Base-by-base conservation (phyloP, 106 monocot genomes). In the Vanilla planifolia region DNA sequence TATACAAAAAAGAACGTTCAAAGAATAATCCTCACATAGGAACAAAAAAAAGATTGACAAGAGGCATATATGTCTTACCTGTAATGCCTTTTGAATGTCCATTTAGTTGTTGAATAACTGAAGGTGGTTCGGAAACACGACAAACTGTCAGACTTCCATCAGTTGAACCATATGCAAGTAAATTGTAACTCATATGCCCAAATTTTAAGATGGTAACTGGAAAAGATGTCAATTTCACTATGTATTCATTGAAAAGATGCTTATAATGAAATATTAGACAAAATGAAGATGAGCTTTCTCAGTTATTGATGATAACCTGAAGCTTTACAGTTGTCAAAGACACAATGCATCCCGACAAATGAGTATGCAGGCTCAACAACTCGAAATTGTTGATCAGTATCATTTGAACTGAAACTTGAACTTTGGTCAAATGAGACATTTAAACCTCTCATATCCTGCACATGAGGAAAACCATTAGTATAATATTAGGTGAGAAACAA, bases 301-400 rank as follows among this genome's bases (percentile, higher is more conserved):
- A 61, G 60, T 22, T 20, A 63, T 25, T 26, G 28, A 19, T 68
- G 67, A 41, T 52, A 46, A 95, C 95, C 95, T 84, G 90, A 86
- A 72, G 76, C 77, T 75, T 84, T 95, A 63, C 89, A 90, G 73
- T 75, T 71, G 72, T 95, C 95, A 84, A 95, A 95, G 60, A 95
- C 84, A 67, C 84, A 86, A 52, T 95, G 89, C 90, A 95, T 90
- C 59, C 95, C 95, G 61, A 95, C 84, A 79, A 95, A 95, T 42
- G 95, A 95, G 74, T 95, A 95, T 76, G 83, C 95, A 76, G 77
- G 83, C 53, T 95, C 90, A 67, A 51, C 73, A 50, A 62, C 40
- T 64, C 70, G 77, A 43, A 79, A 27, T 50, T 75, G 85, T 1
- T 67, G 78, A 30, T 86, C 86, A 63, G 63, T 25, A 71, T 84